A percentile compares a stretch with the other conserved stretches of the same genome.
phyloP scores from a whole-genome alignment of 805 yeast species.

The Lipomyces chichibuensis region DNA sequence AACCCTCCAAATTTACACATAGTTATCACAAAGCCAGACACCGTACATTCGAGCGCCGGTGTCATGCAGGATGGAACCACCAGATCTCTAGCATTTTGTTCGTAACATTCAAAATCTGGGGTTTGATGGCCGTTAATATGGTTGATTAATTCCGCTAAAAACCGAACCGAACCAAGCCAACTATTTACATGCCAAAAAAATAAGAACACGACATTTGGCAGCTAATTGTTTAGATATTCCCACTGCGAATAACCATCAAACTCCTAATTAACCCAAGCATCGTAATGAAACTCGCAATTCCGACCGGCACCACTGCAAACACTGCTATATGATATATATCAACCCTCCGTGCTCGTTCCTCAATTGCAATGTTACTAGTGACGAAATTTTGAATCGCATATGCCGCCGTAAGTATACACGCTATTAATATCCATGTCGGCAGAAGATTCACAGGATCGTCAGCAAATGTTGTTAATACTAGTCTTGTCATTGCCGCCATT shows the following conservation, averaged over 20 bases:
- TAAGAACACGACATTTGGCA: background rate
- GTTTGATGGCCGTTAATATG: background rate
- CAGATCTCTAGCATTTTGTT: no score
- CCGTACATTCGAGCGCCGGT: no score
- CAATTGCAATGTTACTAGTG: constrained; percentile 59
- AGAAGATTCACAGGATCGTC: constrained; percentile 72
- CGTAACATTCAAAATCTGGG: no score
- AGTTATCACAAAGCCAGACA: no score
- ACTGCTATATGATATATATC: constrained; percentile 78
- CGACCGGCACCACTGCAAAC: constrained; percentile 97
- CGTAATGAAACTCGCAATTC: constrained; percentile 88
- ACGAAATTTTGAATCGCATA: constrained; percentile 87
- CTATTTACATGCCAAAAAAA: background rate
- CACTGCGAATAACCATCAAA: constrained; percentile 18
- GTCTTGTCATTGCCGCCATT: constrained; percentile 68
- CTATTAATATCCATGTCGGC: constrained; percentile 90
- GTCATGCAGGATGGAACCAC: no score
- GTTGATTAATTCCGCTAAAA: background rate
- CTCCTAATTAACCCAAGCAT: constrained; percentile 78
- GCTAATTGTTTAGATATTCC: background rate
- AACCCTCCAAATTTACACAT: no score
- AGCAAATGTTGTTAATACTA: constrained; percentile 67
- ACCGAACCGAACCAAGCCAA: background rate
- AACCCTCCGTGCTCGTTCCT: constrained; percentile 64
- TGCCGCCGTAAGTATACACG: constrained; percentile 72